phyloP scores from a whole-genome alignment of 768 basidiomycete genomes.

The Tylopilus subfusipes region DNA sequence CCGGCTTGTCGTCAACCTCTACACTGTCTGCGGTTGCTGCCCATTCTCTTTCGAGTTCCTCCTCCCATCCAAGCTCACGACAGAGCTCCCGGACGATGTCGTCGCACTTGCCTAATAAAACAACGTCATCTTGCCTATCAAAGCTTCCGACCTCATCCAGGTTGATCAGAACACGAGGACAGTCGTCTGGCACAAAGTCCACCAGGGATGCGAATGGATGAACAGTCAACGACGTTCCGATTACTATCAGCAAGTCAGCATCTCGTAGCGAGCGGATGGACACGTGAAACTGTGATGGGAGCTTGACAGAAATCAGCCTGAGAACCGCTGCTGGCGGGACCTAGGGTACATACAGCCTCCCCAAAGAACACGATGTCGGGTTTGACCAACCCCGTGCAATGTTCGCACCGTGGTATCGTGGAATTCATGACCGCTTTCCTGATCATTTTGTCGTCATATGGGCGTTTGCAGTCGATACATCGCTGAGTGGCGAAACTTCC shows the following conservation, averaged over 20 bases:
- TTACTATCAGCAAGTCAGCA: slow-evolving; percentile 87
- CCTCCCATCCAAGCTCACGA: slow-evolving; percentile 69
- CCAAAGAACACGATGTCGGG: slow-evolving; percentile 97
- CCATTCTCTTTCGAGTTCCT: slow-evolving; percentile 58
- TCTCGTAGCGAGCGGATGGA: slow-evolving; percentile 48
- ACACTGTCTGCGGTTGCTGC: slow-evolving; percentile 41
- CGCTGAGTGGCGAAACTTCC: slow-evolving; percentile 88
- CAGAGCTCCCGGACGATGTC: slow-evolving; percentile 59
- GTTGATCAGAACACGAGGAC: slow-evolving; percentile 88
- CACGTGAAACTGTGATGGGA: slow-evolving; percentile 66
- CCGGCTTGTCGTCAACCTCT: slow-evolving; percentile 12
- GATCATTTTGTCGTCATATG: slow-evolving; percentile 67
- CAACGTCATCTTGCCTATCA: slow-evolving; percentile 53
- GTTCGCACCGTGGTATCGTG: slow-evolving; percentile 56
- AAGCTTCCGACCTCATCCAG: slow-evolving; percentile 76
- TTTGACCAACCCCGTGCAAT: slow-evolving; percentile 75
- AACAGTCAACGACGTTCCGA: slow-evolving; percentile 87
- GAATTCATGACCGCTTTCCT: slow-evolving; percentile 56
- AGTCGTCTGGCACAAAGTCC: slow-evolving; percentile 46
- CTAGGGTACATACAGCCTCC: slow-evolving; percentile 51
- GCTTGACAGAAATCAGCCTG: slow-evolving; percentile 37
- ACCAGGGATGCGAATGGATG: slow-evolving; percentile 85
- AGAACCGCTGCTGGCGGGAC: neutral
- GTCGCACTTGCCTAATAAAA: slow-evolving; percentile 71
- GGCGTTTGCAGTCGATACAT: slow-evolving; percentile 69